Percentiles rank a stretch among this genome's conserved stretches.
Conservation (phyloP, 371 early-diverging fungal species). For the Mucor mucedo region DNA sequence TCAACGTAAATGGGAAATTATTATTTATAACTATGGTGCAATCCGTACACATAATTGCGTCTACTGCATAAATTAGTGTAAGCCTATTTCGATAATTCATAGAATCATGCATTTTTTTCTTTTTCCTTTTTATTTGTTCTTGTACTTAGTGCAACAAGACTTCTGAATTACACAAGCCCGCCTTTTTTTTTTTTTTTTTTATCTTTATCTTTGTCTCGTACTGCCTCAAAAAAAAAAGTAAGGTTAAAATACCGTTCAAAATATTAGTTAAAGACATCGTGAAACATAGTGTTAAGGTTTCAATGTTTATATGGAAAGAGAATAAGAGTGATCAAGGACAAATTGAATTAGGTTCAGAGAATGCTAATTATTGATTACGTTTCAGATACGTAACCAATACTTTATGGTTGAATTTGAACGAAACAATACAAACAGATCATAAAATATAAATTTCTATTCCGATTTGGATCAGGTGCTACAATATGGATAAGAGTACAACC, state of each 20-base stretch:
- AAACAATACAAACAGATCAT: too few relatives aligned
- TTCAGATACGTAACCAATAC: too few relatives aligned
- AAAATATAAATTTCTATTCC: too few relatives aligned
- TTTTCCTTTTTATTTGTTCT: background rate
- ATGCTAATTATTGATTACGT: too few relatives aligned
- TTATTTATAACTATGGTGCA: conserved; percentile 1
- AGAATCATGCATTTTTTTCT: conserved; percentile 1
- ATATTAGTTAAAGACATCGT: background rate
- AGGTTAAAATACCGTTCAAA: conserved; percentile 1
- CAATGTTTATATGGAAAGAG: too few relatives aligned
- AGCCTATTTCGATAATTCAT: background rate
- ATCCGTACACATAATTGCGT: background rate
- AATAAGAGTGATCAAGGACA: too few relatives aligned
- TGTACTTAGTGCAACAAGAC: background rate
- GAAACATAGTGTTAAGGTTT: background rate
- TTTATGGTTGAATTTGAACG: too few relatives aligned
- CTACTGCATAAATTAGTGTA: background rate
- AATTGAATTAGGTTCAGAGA: too few relatives aligned
- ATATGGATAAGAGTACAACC: background rate
- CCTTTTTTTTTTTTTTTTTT: too few relatives aligned
- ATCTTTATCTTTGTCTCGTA: background rate
- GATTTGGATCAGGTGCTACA: background rate
- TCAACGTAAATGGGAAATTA: background rate
- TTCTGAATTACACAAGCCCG: background rate
- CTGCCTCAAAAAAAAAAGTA: background rate